Conservation (phyloP, 345 rosid genomes). For the Psidium friedrichsthalianum region DNA sequence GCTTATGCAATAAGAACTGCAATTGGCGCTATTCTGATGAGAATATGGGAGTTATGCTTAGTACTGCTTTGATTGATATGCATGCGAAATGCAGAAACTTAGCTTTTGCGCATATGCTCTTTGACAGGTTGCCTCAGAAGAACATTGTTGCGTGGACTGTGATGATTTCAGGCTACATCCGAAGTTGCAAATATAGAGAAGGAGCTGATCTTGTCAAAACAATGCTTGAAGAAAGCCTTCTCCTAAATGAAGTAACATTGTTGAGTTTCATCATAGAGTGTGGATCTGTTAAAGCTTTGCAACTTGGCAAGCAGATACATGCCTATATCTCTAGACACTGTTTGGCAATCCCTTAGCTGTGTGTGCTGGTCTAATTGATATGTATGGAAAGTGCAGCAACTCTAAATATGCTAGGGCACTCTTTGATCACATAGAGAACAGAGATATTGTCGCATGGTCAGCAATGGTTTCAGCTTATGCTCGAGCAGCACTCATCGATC, state of each 20-base stretch:
- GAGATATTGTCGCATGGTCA: constrained; percentile 22
- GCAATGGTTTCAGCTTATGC: constrained; percentile 31
- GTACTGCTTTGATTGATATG: constrained; percentile 42
- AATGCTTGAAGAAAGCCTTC: constrained; percentile 20
- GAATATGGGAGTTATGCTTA: constrained; percentile 12
- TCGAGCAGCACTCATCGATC: constrained; percentile 7
- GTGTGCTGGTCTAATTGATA: constrained; percentile 27
- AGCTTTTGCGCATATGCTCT: constrained; percentile 17
- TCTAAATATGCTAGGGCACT: constrained; percentile 18
- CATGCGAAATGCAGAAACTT: constrained; percentile 29
- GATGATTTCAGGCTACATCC: constrained; percentile 33
- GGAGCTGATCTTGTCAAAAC: constrained; percentile 17
- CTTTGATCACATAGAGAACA: constrained; percentile 18
- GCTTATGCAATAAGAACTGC: constrained; percentile 27
- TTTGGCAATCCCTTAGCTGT: constrained; percentile 6
- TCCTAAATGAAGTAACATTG: constrained; percentile 31
- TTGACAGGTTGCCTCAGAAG: constrained; percentile 18
- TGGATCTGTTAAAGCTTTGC: constrained; percentile 17
- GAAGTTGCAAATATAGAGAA: constrained; percentile 10
- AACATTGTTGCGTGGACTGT: constrained; percentile 36
- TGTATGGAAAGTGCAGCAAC: constrained; percentile 42
- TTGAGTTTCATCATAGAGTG: constrained; percentile 28
- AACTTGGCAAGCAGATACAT: constrained; percentile 30
- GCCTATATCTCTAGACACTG: constrained; percentile 20
- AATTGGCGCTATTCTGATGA: background rate